These are phyloP conservation scores for Paradendryphiella salina DNA, from an alignment of 2,329 filamentous ascomycete species.

Conservation along the genomic window DNA sequence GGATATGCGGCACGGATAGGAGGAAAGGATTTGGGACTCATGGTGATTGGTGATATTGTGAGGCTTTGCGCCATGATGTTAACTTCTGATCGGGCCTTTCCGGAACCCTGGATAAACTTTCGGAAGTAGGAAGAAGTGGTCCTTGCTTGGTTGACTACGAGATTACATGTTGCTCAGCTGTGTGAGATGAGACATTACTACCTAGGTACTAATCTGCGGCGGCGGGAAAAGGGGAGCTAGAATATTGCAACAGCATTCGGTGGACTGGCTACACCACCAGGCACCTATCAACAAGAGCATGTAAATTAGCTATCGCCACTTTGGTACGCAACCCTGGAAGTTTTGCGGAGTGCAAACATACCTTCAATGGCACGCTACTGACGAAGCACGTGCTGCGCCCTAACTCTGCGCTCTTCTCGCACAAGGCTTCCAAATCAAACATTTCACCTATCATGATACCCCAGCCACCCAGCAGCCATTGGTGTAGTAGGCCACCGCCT, in stretches of 20 bases:
- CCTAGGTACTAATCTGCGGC: no score
- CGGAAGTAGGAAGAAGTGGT: no score
- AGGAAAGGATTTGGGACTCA: no score
- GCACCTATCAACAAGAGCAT: conserved; percentile 44
- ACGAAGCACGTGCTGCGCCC: conserved; percentile 63
- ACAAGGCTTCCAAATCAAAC: conserved; percentile 56
- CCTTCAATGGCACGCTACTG: conserved; percentile 62
- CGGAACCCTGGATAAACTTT: no score
- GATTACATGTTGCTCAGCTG: no score
- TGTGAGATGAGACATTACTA: no score
- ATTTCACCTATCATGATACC: conserved; percentile 48
- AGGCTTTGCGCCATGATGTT: no score
- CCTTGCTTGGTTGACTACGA: no score
- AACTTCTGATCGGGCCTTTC: no score
- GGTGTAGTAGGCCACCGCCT: conserved; percentile 41
- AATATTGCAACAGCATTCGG: conserved; percentile 47
- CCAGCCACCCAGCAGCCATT: conserved; percentile 42
- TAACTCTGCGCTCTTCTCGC: conserved; percentile 57
- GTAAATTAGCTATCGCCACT: not conserved
- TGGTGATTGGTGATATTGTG: no score
- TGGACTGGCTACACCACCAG: conserved; percentile 50
- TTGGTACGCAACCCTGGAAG: no score
- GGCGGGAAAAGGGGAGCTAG: conserved; percentile 11
- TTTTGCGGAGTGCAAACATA: conserved; percentile 11
- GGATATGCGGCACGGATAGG: no score